Conservation (phyloP, 345 rosid genomes). For the Clarkia xantiana region DNA sequence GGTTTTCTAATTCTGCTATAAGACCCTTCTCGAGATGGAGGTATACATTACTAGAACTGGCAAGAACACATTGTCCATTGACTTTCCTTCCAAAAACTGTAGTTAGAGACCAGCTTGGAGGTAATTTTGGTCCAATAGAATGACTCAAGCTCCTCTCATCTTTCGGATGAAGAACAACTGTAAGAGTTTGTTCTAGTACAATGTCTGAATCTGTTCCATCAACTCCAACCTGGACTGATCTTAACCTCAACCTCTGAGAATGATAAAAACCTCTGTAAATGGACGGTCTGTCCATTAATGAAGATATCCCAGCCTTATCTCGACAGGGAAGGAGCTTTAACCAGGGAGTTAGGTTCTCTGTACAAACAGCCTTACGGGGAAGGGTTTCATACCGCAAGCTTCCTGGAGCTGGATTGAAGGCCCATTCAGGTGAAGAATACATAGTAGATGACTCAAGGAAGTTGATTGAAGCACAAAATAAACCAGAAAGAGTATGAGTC, state of each 20-base stretch:
- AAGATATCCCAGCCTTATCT: conserved; percentile 76
- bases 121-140: conserved; percentile 24
- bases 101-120: conserved; percentile 75
- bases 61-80: conserved; percentile 57
- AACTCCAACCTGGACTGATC: conserved; percentile 18
- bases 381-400: conserved; percentile 66
- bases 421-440: conserved; percentile 72
- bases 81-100: conserved; percentile 73
- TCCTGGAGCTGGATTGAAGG: conserved; percentile 43
- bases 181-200: conserved; percentile 67
- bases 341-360: conserved; percentile 98
- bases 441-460: conserved; percentile 69
- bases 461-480: conserved; percentile 92
- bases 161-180: conserved; percentile 64
- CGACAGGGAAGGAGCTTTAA: conserved; percentile 93
- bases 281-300: conserved; percentile 81
- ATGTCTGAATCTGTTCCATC: conserved; percentile 39
- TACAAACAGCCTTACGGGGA: conserved; percentile 98
- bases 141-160: conserved; percentile 11
- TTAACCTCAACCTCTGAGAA: conserved; percentile 71
- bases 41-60: conserved; percentile 54
- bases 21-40: conserved; percentile 57
- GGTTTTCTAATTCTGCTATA: conserved; percentile 19
- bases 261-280: conserved; percentile 85
- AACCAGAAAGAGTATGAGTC: conserved; percentile 81